Percentiles rank a stretch among this genome's conserved stretches.
These are phyloP conservation scores for Penicillium sp. DNA, from an alignment of 2,329 filamentous ascomycete genomes.

Conservation along the genomic window DNA sequence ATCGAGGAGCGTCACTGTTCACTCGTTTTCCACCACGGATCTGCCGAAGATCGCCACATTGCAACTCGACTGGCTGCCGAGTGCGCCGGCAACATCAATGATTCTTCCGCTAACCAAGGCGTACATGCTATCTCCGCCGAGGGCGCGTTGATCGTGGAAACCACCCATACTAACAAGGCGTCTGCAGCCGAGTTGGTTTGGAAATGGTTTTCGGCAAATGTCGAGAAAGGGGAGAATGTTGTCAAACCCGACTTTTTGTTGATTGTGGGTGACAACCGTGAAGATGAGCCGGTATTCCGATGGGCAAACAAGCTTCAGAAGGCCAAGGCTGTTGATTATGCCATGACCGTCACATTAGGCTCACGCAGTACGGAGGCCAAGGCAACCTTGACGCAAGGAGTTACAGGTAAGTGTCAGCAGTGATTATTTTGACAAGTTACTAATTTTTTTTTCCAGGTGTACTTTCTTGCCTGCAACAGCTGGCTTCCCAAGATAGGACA, in stretches of 20 bases:
- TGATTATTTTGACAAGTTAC: slow-evolving; percentile 9
- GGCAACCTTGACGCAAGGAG: slow-evolving; percentile 83
- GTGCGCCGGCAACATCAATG: slow-evolving; percentile 92
- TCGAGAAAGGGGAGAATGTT: slow-evolving; percentile 41
- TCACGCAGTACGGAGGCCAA: slow-evolving; percentile 85
- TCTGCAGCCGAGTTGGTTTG: slow-evolving; percentile 78
- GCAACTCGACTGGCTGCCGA: slow-evolving; percentile 82
- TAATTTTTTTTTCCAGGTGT: slow-evolving; percentile 42
- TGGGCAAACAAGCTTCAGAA: slow-evolving; percentile 82
- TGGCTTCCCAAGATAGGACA: slow-evolving; percentile 32
- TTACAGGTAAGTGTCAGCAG: slow-evolving; percentile 68
- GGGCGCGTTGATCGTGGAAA: slow-evolving; percentile 79
- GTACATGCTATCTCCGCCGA: slow-evolving; percentile 83
- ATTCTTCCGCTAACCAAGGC: slow-evolving; percentile 79
- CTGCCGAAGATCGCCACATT: slow-evolving; percentile 72
- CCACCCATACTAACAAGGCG: slow-evolving; percentile 82
- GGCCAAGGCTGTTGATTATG: slow-evolving; percentile 62
- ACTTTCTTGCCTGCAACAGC: slow-evolving; percentile 55
- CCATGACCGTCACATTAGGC: slow-evolving; percentile 83
- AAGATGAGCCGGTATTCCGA: slow-evolving; percentile 90
- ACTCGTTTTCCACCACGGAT: slow-evolving; percentile 86
- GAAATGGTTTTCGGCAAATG: slow-evolving; percentile 61
- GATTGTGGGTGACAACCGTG: slow-evolving; percentile 85
- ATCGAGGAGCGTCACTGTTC: slow-evolving; percentile 92
- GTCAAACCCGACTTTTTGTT: slow-evolving; percentile 76